These are phyloP conservation scores for Coniochaeta pulveracea DNA, from an alignment of 2,329 filamentous ascomycete species.

Conservation along the genomic window DNA sequence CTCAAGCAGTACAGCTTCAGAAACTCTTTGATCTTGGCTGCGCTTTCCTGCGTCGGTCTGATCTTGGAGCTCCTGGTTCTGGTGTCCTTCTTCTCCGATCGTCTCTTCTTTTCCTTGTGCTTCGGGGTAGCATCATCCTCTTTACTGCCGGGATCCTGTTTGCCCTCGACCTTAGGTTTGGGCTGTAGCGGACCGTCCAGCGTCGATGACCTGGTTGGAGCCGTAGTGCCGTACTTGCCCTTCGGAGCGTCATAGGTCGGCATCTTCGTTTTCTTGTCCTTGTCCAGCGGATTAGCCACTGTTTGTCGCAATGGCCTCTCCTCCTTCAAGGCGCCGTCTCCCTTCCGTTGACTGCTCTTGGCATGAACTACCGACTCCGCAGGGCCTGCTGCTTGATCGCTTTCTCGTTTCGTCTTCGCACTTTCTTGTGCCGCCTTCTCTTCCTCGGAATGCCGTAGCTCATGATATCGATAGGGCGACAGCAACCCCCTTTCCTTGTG, in stretches of 20 bases:
- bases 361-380: too few relatives aligned
- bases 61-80: neutral
- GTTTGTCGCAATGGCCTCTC: too few relatives aligned
- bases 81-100: neutral
- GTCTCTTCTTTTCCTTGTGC: neutral
- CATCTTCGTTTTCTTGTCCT: too few relatives aligned
- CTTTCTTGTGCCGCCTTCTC: neutral
- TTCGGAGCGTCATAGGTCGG: neutral
- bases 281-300: too few relatives aligned
- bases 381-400: too few relatives aligned
- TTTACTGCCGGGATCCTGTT: neutral
- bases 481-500: neutral
- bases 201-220: neutral
- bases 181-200: neutral
- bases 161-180: neutral
- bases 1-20: slow-evolving; percentile 3
- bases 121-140: neutral
- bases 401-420: slow-evolving; percentile 1
- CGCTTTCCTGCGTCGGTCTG: neutral
- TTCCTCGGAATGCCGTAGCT: neutral
- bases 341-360: neutral
- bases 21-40: neutral
- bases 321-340: neutral
- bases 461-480: slow-evolving; percentile 1
- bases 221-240: neutral